phyloP scores from a whole-genome alignment of 2,329 filamentous ascomycete species.

The Paecilomyces formosus region DNA sequence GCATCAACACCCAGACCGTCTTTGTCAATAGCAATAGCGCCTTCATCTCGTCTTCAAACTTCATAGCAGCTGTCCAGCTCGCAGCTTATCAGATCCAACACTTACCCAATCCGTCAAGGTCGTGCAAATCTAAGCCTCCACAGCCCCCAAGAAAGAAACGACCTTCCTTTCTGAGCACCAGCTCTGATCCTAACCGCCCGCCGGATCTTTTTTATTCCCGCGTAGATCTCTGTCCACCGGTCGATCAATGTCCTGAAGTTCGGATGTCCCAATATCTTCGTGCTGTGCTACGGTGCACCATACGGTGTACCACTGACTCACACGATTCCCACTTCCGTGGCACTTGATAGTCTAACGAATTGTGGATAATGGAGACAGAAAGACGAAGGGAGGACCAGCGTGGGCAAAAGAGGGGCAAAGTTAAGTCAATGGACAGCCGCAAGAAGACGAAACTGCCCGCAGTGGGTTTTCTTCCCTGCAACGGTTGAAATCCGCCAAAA shows the following conservation, averaged over 20 bases:
- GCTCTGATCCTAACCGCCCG: background rate
- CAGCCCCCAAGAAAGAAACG: background rate
- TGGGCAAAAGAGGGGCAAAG: background rate
- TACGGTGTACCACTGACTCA: background rate
- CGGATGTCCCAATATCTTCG: no score
- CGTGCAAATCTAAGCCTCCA: background rate
- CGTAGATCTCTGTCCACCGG: background rate
- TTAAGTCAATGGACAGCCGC: background rate
- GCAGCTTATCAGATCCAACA: background rate
- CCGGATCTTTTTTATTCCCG: background rate
- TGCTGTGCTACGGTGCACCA: no score
- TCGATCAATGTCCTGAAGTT: background rate
- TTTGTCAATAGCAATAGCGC: background rate
- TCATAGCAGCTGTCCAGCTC: background rate
- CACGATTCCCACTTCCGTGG: background rate
- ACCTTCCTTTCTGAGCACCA: no score
- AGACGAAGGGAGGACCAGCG: background rate
- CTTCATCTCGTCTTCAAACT: background rate
- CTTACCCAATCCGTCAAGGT: background rate
- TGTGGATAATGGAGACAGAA: background rate
- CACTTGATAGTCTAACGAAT: background rate
- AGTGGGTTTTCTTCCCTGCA: background rate
- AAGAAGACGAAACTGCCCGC: background rate
- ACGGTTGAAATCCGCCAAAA: background rate
- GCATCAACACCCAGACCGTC: background rate